Percentiles rank a stretch among this genome's conserved stretches.
Conservation (phyloP, 805 yeast species). For the Cyberlindnera mrakii region DNA sequence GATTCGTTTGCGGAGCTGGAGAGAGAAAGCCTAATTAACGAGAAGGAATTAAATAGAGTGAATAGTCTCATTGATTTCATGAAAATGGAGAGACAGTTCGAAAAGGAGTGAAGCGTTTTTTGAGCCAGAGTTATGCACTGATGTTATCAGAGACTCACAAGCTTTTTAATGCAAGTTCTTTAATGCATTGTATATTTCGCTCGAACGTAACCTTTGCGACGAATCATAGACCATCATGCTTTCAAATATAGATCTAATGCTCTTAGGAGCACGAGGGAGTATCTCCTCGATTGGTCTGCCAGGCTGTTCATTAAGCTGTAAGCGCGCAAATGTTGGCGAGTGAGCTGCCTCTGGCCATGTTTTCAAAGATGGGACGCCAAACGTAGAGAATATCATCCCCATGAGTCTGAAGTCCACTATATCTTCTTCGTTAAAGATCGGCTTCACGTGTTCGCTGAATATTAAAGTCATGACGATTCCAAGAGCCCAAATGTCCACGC, state of each 20-base stretch:
- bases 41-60: conserved; percentile 17
- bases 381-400: conserved; percentile 43
- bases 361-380: conserved; percentile 57
- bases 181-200: conserved; percentile 10
- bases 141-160: too few relatives aligned
- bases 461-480: conserved; percentile 59
- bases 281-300: conserved; percentile 19
- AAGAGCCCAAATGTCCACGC: conserved; percentile 67
- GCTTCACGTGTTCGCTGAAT: conserved; percentile 32
- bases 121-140: not conserved
- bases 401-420: conserved; percentile 54
- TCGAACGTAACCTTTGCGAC: conserved; percentile 26
- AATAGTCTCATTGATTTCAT: conserved; percentile 18
- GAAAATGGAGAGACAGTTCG: conserved; percentile 17
- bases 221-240: conserved; percentile 40
- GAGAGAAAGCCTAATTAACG: conserved; percentile 14
- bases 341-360: conserved; percentile 38
- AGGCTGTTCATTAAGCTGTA: conserved; percentile 24
- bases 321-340: conserved; percentile 28
- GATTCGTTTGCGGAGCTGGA: conserved; percentile 20
- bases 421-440: conserved; percentile 33
- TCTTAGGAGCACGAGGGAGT: conserved; percentile 29
- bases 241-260: conserved; percentile 27
- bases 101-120: conserved; percentile 1
- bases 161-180: not conserved